These are phyloP conservation scores for Aegilops bicornis DNA, from an alignment of 176 grass and related monocot genomes.

Conservation along the genomic window DNA sequence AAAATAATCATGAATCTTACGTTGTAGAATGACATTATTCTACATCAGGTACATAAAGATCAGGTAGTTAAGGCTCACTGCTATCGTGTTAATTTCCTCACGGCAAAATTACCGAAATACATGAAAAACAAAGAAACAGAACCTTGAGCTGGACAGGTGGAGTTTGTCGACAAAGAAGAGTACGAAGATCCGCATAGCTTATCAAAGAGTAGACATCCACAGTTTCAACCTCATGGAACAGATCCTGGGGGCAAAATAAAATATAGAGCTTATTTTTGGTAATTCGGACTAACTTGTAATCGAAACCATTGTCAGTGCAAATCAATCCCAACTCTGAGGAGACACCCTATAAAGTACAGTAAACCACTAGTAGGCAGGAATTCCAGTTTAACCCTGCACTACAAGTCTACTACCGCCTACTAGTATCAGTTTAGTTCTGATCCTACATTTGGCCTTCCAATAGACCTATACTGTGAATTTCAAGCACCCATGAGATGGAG, in stretches of 20 bases:
- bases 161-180: constrained; percentile 78
- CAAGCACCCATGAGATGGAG: not conserved
- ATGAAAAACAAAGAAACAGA: not conserved
- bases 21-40: not conserved
- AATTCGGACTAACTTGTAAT: not conserved
- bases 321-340: not conserved
- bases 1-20: not conserved
- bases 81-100: not conserved
- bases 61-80: not conserved
- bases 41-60: not conserved
- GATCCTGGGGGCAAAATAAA: not conserved
- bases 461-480: not conserved
- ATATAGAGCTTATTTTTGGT: not conserved
- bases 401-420: not conserved
- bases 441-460: not conserved
- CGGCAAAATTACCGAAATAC: not conserved
- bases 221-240: constrained; percentile 7
- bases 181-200: constrained; percentile 66
- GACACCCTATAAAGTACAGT: not conserved
- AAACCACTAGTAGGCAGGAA: not conserved
- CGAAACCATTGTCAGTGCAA: not conserved
- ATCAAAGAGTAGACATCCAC: constrained; percentile 74
- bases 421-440: not conserved
- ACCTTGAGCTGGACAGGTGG: constrained; percentile 85
- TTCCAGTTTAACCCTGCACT: not conserved